Conservation (phyloP, 805 yeast species). For the Ogataea thermomethanolica region DNA sequence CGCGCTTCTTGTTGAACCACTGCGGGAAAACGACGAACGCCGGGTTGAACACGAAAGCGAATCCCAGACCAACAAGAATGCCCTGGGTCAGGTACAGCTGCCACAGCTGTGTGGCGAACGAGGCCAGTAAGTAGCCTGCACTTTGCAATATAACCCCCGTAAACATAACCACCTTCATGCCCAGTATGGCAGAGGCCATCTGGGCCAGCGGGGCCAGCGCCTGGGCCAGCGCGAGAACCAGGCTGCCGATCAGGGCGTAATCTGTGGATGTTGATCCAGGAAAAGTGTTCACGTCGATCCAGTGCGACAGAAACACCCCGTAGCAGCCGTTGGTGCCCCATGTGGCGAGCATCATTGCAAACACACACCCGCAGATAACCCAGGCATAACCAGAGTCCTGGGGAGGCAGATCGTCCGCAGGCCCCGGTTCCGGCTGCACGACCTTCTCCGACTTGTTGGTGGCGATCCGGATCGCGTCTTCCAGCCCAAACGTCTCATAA, state of each 20-base stretch:
- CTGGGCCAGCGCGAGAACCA: constrained; percentile 25
- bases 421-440: neutral
- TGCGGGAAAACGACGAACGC: constrained; percentile 48
- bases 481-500: constrained; percentile 21
- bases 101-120: constrained; percentile 46
- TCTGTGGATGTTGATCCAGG: constrained; percentile 52
- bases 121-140: constrained; percentile 47
- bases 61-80: constrained; percentile 48
- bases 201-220: constrained; percentile 24
- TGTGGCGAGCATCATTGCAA: constrained; percentile 46
- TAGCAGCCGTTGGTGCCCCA: constrained; percentile 69
- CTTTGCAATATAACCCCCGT: constrained; percentile 44
- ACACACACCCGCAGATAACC: constrained; percentile 42
- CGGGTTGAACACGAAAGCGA: constrained; percentile 48
- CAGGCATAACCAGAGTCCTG: constrained; percentile 61
- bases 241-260: constrained; percentile 61
- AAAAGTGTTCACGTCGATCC: constrained; percentile 45
- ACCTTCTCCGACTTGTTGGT: constrained; percentile 14
- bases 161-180: constrained; percentile 21
- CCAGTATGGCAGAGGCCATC: constrained; percentile 21
- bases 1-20: constrained; percentile 53
- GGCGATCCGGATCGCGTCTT: constrained; percentile 26
- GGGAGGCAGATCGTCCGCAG: constrained; percentile 30
- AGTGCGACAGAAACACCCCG: constrained; percentile 57
- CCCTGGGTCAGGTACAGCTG: constrained; percentile 55